Conservation (phyloP, 257 asterid species). For the Gardenia jasminoides region DNA sequence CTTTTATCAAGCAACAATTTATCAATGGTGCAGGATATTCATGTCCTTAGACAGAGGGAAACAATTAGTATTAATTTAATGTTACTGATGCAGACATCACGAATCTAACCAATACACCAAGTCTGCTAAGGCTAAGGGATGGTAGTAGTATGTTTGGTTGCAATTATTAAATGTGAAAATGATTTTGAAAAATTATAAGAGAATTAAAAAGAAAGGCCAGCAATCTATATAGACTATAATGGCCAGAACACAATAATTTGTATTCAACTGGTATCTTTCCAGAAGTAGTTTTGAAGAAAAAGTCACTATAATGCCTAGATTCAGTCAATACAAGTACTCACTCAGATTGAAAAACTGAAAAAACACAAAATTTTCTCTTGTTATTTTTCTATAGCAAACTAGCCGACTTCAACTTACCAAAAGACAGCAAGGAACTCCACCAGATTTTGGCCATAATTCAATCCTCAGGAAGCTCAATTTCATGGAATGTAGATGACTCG, state of each 20-base stretch:
- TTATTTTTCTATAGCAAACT: no score
- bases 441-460: no score
- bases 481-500: no score
- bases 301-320: no score
- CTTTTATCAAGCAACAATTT: not conserved
- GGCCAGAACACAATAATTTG: conserved; percentile 10
- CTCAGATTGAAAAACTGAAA: no score
- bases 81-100: not conserved
- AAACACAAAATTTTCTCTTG: no score
- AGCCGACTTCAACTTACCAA: no score
- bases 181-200: conserved; percentile 9
- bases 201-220: not conserved
- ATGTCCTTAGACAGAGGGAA: not conserved
- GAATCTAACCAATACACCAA: not conserved
- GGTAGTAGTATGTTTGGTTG: conserved; percentile 15
- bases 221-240: not conserved
- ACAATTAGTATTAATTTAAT: not conserved
- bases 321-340: no score
- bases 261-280: not conserved
- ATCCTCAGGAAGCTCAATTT: no score
- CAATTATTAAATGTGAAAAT: conserved; percentile 20
- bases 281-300: conserved; percentile 1
- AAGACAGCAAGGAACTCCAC: no score
- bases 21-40: not conserved
- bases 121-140: conserved; percentile 1